phyloP scores from a whole-genome alignment of 441 rosid species.

The Rhodomyrtus psidioides region DNA sequence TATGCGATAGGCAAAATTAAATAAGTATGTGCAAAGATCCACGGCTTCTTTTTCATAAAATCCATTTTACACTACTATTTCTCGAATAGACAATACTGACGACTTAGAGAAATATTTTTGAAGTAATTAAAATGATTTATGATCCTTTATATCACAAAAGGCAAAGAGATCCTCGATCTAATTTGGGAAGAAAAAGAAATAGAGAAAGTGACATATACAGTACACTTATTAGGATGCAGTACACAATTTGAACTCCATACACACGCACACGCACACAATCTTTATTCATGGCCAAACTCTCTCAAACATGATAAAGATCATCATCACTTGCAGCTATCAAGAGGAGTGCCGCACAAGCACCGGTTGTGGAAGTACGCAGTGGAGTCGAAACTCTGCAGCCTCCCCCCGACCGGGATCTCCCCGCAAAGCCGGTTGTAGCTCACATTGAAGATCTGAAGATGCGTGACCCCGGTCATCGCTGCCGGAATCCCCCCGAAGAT shows the following conservation, averaged over 20 bases:
- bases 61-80: neutral
- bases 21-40: neutral
- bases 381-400: slow-evolving; percentile 47
- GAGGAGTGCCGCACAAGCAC: slow-evolving; percentile 77
- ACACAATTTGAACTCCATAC: neutral
- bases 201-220: neutral
- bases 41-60: neutral
- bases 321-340: slow-evolving; percentile 15
- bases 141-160: neutral
- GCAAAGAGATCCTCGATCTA: neutral
- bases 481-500: neutral
- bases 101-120: neutral
- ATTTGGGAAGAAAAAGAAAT: neutral
- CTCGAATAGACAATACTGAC: neutral
- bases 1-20: neutral
- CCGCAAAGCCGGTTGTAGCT: neutral
- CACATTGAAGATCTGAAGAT: neutral
- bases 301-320: neutral
- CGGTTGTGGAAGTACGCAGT: slow-evolving; percentile 42
- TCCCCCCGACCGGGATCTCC: slow-evolving; percentile 57
- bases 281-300: neutral
- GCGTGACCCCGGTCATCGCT: neutral
- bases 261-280: neutral
- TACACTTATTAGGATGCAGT: neutral
- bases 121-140: neutral